Evolutionary conservation across 768 basidiomycete genomes (phyloP), one percentile per base, ranked within the genome.

Genomic region (Phanerodontia chrysosporium): DNA sequence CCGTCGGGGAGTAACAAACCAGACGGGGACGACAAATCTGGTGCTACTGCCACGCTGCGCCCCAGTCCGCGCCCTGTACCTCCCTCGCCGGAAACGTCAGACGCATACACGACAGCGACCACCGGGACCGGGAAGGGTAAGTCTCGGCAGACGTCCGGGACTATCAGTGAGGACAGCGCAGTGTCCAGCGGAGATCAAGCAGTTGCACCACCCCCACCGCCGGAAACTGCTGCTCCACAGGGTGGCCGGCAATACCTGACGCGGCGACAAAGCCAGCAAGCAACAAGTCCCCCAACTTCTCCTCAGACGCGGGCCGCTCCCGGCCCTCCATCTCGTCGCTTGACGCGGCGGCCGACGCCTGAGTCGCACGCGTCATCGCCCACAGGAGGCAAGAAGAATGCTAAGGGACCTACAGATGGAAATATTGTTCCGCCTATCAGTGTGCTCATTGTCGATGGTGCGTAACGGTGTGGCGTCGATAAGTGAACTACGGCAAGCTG

Each of bases 371-470:
- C 66, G 10, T 67, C 65, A n/a, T 61, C 70, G 30, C 62, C 70
- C 7, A 63, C 67, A 52, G 68, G 66, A 61, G 22, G 71, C 53
- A 64, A 73, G 53, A 85, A 83, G 72, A 84, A 78, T 54, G 74
- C 73, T 25, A 86, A 84, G 66, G 74, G 74, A 25, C 63, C 75
- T 8, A 69, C 77, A 7, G 89, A 91, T 57, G 79, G 80, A 27
- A 86, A 85, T 60, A 87, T 98, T 30, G 89, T 96, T 1, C 97
- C 97, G 2, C 97, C 97, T 0, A 98, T 99, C 69, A 96, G 91
- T 66, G 97, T 99, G 0, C 81, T 99, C 66, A 97, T 99, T 66
- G 97, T 98, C 39, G 97, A 99, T 72, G 96, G 96, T 93, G 63
- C 61, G 87, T 77, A 10, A 35, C 1, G 25, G 32, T 57, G 14